Conservation (phyloP, 192 early-diverging fungal genomes). For the Obelidium mucronatum region DNA sequence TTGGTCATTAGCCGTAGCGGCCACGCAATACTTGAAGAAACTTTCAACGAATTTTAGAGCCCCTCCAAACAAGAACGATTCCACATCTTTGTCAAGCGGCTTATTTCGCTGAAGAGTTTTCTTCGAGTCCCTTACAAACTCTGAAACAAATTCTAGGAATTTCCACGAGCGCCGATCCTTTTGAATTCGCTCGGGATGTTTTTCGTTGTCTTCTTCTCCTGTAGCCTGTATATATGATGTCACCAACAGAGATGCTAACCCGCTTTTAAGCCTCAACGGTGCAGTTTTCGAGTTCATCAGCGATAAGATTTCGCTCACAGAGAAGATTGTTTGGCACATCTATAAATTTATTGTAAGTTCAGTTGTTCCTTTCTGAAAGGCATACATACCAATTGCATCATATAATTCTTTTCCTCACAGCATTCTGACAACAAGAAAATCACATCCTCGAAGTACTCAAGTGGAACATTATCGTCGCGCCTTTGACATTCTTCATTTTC, state of each 20-base stretch:
- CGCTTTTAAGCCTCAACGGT: slow-evolving; percentile 6
- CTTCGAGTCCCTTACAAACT: not conserved
- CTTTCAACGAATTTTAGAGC: slow-evolving; percentile 12
- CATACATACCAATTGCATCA: slow-evolving; percentile 37
- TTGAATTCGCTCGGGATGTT: slow-evolving; percentile 28
- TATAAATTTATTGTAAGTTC: not conserved
- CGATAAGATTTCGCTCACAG: slow-evolving; percentile 13
- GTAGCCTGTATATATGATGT: slow-evolving; percentile 29
- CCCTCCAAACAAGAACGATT: slow-evolving; percentile 31
- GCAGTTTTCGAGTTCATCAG: slow-evolving; percentile 16
- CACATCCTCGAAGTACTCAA: slow-evolving; percentile 38
- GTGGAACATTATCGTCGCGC: not conserved
- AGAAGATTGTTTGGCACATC: slow-evolving; percentile 43
- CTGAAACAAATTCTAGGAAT: slow-evolving; percentile 14
- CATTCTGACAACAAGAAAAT: slow-evolving; percentile 36
- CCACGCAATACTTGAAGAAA: slow-evolving; percentile 18
- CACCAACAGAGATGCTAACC: slow-evolving; percentile 23
- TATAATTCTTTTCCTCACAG: slow-evolving; percentile 43
- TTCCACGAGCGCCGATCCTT: slow-evolving; percentile 22
- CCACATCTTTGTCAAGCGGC: not conserved
- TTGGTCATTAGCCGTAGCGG: not conserved
- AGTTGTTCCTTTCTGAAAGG: not conserved
- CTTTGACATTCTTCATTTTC: not conserved
- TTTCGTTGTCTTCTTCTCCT: slow-evolving; percentile 35
- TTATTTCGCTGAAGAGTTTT: not conserved